Base-by-base conservation (phyloP, 495 filamentous ascomycete genomes). In the Penicillium atrosanguineum region DNA sequence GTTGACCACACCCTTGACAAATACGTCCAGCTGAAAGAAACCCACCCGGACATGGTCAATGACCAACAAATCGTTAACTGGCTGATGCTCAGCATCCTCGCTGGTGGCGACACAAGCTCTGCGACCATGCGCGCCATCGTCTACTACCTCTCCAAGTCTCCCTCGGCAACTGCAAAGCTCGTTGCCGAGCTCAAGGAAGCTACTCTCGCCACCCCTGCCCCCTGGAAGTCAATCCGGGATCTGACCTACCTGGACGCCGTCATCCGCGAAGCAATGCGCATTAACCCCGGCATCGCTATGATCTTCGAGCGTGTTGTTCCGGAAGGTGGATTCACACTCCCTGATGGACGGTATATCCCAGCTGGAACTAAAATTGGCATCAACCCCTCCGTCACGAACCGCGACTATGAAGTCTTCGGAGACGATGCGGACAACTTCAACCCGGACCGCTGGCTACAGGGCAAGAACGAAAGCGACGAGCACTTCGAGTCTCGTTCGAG, bases 221-320 rank as follows among this genome's bases (percentile, higher is more conserved):
- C 55, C 3, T 64, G 55, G 55, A 56, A 48, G 15, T 25, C 34
- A 1, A 56, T 59, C 19, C 54, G 63, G 4, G 61, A 62, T 18
- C 42, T 64, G 4, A 51, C 50, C 8, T 72, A 66, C 39, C 55
- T 68, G 4, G 54, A 67, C 36, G 67, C 67, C 7, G 64, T 69
- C 29, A 59, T 71, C 31, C 47, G 48, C 12, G 70, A 74, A 37
- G 45, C 82, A 1, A 79, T 89, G 63, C 77, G 88, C 2, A 46
- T 89, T 21, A 83, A 88, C 55, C 85, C 88, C 1, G 81, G 83
- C 7, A 75, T 83, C 0, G 81, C 80, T 0, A 65, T 88, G 45
- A 71, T 80, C 16, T 78, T 88, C 45, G 85, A 90, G 68, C 79
- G 85, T 41, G 68, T 87, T 23, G 84, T 87, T 3, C 88, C 83